phyloP scores from a whole-genome alignment of 768 basidiomycete genomes.

The Agaricus bisporus region DNA sequence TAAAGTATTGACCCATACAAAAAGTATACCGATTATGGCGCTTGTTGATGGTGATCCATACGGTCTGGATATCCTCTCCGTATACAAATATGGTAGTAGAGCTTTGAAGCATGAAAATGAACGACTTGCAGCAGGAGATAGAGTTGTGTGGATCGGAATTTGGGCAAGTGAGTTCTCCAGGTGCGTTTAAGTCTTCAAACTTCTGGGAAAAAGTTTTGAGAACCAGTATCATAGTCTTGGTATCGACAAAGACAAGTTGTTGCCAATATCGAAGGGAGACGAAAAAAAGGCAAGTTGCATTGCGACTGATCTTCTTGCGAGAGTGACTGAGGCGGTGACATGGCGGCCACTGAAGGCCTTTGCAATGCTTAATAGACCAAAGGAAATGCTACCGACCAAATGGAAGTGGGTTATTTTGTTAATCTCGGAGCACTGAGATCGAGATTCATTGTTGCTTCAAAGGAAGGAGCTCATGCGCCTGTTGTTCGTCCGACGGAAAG shows the following conservation, averaged over 20 bases:
- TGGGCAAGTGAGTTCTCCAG: constrained; percentile 57
- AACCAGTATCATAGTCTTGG: constrained; percentile 38
- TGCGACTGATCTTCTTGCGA: not conserved
- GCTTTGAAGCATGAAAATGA: constrained; percentile 64
- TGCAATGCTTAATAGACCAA: constrained; percentile 47
- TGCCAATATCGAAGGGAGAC: constrained; percentile 68
- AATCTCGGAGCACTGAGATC: not conserved
- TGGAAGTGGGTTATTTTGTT: constrained; percentile 52
- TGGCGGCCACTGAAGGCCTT: constrained; percentile 40
- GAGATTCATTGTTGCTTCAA: not conserved
- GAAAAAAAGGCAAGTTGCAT: constrained; percentile 57
- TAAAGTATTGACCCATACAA: not conserved
- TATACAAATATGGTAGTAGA: constrained; percentile 78
- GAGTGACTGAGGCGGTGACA: not conserved
- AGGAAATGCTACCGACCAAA: constrained; percentile 37
- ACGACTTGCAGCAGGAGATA: constrained; percentile 52
- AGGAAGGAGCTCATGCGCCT: constrained; percentile 82
- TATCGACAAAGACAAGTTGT: constrained; percentile 50
- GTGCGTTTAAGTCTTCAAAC: constrained; percentile 31
- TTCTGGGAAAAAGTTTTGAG: not conserved
- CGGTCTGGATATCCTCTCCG: constrained; percentile 87
- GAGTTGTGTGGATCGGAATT: constrained; percentile 80
- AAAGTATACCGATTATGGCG: constrained; percentile 69
- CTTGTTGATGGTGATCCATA: constrained; percentile 91
- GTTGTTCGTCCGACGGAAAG: constrained; percentile 79